Percentiles rank a stretch among this genome's conserved stretches.
phyloP scores from a whole-genome alignment of 2,329 filamentous ascomycete species.

The Trichoderma harzianum region DNA sequence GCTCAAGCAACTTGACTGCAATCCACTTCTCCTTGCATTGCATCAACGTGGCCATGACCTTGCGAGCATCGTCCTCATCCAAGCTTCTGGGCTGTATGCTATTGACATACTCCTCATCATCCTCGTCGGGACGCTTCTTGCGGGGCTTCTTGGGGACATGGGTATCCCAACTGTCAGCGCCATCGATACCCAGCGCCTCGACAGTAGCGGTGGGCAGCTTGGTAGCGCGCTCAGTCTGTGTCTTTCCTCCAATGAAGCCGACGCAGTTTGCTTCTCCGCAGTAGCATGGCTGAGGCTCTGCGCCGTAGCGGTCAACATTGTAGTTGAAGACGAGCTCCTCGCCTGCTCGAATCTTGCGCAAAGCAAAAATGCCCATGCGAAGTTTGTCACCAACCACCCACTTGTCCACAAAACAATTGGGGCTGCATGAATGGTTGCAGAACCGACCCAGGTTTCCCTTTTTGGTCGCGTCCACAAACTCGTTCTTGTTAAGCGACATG shows the following conservation, averaged over 20 bases:
- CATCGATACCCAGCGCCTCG: conserved; percentile 92
- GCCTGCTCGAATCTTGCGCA: conserved; percentile 77
- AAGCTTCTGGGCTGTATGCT: conserved; percentile 77
- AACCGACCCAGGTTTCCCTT: conserved; percentile 95
- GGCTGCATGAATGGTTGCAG: conserved; percentile 98
- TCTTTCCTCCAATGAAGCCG: conserved; percentile 95
- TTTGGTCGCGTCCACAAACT: conserved; percentile 97
- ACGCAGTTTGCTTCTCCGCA: conserved; percentile 93
- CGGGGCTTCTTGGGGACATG: conserved; percentile 83
- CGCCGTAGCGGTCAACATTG: conserved; percentile 97
- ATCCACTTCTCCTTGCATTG: conserved; percentile 99
- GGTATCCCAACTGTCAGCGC: conserved; percentile 88
- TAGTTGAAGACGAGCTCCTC: conserved; percentile 99
- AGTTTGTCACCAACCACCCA: conserved; percentile 97
- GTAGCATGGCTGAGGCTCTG: conserved; percentile 94
- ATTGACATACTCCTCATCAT: conserved; percentile 94
- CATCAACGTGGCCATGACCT: conserved; percentile 94
- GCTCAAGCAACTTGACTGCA: conserved; percentile 85
- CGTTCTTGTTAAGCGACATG: conserved; percentile 95
- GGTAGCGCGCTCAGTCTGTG: conserved; percentile 91
- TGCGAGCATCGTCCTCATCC: conserved; percentile 79
- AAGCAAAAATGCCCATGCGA: conserved; percentile 97
- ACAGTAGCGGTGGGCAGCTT: conserved; percentile 87
- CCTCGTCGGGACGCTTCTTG: conserved; percentile 87
- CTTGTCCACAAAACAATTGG: conserved; percentile 98